Evolutionary conservation across 805 yeast species (phyloP), one percentile per base, ranked within the genome.

Genomic region (Cyberlindnera euphorbiiphila): DNA sequence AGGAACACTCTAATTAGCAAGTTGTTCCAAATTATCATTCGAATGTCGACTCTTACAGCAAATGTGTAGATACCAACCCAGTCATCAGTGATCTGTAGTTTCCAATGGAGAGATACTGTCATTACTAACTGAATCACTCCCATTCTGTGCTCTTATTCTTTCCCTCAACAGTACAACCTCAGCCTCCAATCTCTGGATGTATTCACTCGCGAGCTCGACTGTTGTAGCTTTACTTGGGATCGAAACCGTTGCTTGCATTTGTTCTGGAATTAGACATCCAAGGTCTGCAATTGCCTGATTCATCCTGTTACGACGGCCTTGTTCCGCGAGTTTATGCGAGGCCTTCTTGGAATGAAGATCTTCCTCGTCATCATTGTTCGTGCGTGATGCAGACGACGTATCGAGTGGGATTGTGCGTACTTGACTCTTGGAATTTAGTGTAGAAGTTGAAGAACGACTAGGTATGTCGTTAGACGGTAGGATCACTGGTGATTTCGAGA

Each of bases 141-240:
- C 32, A 6, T 40, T 36, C 29, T 25, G 35, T 6, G 36, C 29
- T 14, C 44, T 39, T 29, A 52, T 11, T 22, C 43, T 36, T 5
- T 44, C 47, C 24, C 43, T 45, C 25, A 48, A 32, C 4, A 26
- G 40, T 16, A 50, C 57, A 21, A 70, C 53, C 43, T 70, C 68
- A 7, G 46, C 45, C 20, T 64, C 62, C 36, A 81, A 59, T 23
- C 62, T 59, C 32, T 64, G 61, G 39, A 91, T 88, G 55, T 84
- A 85, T 16, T 64, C 64, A 18, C 84, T 78, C 0, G 96, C 96
- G 53, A 87, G 66, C 59, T 91, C 98, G 4, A 93, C 96, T 0
- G 97, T 91, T 3, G 95, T 88, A 2, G 98, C 98, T 55, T 91
- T 91, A 19, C 94, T 81, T 1, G 94, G 94, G 23, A 85, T 80